Evolutionary conservation across 768 basidiomycete species (phyloP), one percentile per base, ranked within the genome.

Genomic region (Lentinula detonsa): DNA sequence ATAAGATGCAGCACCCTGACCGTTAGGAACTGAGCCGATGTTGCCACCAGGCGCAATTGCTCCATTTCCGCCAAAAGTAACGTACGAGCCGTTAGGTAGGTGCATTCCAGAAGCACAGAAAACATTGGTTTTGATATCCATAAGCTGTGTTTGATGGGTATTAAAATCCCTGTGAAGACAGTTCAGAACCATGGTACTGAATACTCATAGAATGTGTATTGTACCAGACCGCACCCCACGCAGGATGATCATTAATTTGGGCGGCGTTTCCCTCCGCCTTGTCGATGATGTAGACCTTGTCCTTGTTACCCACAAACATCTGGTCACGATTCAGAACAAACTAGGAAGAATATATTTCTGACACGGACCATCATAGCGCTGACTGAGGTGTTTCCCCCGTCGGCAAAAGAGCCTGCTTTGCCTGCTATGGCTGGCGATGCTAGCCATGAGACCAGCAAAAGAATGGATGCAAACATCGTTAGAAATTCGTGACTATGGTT

Each of bases 211-310:
- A 34, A 16, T 54, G 18, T 3, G 16, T n/a, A 21, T 35, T 13
- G 48, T 35, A 86, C 86, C 86, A 92, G 16, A 86, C 84, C 0
- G 87, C 70, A 21, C 84, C 91, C 84, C 87, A 90, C 1, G 88
- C 87, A 10, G 91, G 79, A 73, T 91, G 91, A 1, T 83, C 84
- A 61, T 81, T 77, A 62, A 93, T 79, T 65, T 79, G 73, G 3
- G 82, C 81, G 2, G 79, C 78, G 69, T 95, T 94, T 35, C 83
- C 84, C 69, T 94, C 91, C 1, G 87, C 85, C 76, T 97, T 97
- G 78, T 97, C 94, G n/a, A 95, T 75, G 21, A 95, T 89, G 73
- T 95, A 95, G 37, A 95, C 88, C 70, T 86, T 91, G 65, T 91
- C 76, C 6, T 81, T 75, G 64, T 87, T 90, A 35, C 90, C 92